Evolutionary conservation across 345 rosid species (phyloP).

Genomic region (Camelina neglecta): DNA sequence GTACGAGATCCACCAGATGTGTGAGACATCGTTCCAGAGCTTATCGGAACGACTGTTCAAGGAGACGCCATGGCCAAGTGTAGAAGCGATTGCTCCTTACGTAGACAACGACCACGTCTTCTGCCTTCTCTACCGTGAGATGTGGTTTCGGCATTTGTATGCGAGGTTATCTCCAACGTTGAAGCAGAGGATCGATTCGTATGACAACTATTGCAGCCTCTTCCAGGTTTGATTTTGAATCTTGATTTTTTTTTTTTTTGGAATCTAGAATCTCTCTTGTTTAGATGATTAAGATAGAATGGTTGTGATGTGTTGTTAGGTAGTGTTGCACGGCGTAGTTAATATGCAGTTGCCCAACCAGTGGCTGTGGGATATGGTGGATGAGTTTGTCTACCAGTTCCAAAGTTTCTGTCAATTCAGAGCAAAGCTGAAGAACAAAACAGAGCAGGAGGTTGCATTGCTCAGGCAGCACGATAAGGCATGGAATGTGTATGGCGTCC

Average conservation of each 20-base stretch:
- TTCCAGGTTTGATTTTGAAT: constrained; percentile 56
- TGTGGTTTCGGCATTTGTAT: constrained; percentile 97
- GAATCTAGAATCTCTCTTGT: neutral
- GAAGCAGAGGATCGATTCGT: constrained; percentile 94
- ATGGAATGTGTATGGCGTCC: constrained; percentile 98
- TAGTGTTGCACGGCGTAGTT: constrained; percentile 92
- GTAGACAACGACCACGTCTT: constrained; percentile 97
- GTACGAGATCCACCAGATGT: constrained; percentile 99
- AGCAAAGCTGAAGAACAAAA: constrained; percentile 94
- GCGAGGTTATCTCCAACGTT: constrained; percentile 91
- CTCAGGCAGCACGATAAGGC: constrained; percentile 84
- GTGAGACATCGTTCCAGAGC: constrained; percentile 92
- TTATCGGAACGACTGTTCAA: constrained; percentile 88
- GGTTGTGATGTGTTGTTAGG: constrained; percentile 47
- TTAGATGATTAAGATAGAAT: too few relatives aligned
- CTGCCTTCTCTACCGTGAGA: constrained; percentile 94
- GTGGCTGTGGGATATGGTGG: constrained; percentile 99
- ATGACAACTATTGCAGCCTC: constrained; percentile 93
- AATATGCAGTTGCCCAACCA: constrained; percentile 97
- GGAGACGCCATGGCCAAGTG: constrained; percentile 97
- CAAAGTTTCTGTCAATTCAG: constrained; percentile 97
- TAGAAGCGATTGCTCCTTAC: constrained; percentile 79
- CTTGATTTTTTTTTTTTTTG: too few relatives aligned
- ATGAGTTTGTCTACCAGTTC: constrained; percentile 98
- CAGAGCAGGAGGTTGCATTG: constrained; percentile 85